Base-by-base conservation (phyloP, 2,329 filamentous ascomycete genomes). In the Eurotiales sp. region DNA sequence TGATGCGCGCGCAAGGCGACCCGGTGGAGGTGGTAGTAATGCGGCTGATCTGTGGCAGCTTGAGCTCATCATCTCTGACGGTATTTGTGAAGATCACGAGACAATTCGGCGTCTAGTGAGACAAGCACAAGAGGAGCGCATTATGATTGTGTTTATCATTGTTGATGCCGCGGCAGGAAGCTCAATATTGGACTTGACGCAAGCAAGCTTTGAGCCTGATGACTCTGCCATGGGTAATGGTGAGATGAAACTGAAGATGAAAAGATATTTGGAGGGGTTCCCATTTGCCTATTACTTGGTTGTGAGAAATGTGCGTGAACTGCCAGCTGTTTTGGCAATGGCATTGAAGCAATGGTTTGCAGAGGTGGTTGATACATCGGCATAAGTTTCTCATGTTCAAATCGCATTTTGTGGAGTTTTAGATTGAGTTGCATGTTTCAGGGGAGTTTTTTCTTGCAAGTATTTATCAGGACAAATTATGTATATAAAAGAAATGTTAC, bases 81-180 rank as follows among this genome's bases (percentile, higher is more conserved):
- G 95, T 8, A 83, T 97, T 21, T 96, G 91, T 59, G 90, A 95
- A 47, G 86, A 91, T 43, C 92, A 97, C 67, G 88, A 90, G 15
- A 79, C 82, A 4, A 91, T 99, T 59, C 81, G 88, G 14, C 78
- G 89, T 4, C 78, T 97, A 19, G 83, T 99, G 10, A 80, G 93
- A 8, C 86, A 92, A 70, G 92, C 93, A 1, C 84, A 90, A 63
- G 91, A 96, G 69, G 89, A 96, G 72, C 80, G 90, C 14, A 95
- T 99, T 65, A 96, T 99, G 89, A 85, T 97, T 56, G 92, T 99
- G 5, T 99, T 99, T 68, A 89, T 99, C 61, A 87, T 99, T 62
- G 90, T 99, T 64, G 93, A 99, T 74, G 77, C 82, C 40, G 64
- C 76, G 19, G 71, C 72, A 52, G 70, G 70, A 21, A 75, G 67